phyloP scores from a whole-genome alignment of 805 yeast genomes.

The Zygosaccharomyces lentus region DNA sequence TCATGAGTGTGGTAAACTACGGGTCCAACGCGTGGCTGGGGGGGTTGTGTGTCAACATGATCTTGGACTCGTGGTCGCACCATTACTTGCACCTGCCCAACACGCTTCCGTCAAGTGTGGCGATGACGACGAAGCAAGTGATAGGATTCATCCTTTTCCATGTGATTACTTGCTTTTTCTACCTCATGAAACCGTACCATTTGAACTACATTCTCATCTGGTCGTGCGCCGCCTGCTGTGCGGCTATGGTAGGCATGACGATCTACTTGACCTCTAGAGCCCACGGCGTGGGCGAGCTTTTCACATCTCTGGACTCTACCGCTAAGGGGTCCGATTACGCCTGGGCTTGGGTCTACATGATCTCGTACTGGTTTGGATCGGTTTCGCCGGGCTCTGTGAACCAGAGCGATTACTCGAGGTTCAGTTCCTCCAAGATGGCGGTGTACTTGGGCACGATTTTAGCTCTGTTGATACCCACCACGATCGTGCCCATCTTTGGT shows the following conservation, averaged over 20 bases:
- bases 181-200: constrained; percentile 42
- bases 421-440: constrained; percentile 34
- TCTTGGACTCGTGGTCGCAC: constrained; percentile 41
- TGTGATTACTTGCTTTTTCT: constrained; percentile 39
- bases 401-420: constrained; percentile 40
- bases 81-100: constrained; percentile 36
- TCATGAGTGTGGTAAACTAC: constrained; percentile 46
- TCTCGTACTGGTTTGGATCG: constrained; percentile 42
- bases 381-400: constrained; percentile 41
- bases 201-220: constrained; percentile 37
- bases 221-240: constrained; percentile 37
- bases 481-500: constrained; percentile 43
- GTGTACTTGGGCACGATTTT: constrained; percentile 34
- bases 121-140: constrained; percentile 37
- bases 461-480: constrained; percentile 37
- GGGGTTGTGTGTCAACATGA: constrained; percentile 38
- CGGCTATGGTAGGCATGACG: constrained; percentile 41
- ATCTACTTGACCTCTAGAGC: constrained; percentile 34
- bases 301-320: constrained; percentile 27
- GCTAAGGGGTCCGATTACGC: constrained; percentile 37
- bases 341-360: constrained; percentile 42
- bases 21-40: constrained; percentile 47
- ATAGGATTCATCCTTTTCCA: constrained; percentile 43
- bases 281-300: constrained; percentile 37
- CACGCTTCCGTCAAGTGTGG: constrained; percentile 32